Percentiles rank a stretch among this genome's conserved stretches.
phyloP scores from a whole-genome alignment of 2,329 filamentous ascomycete species.

The Chaetomiaceae sp. region DNA sequence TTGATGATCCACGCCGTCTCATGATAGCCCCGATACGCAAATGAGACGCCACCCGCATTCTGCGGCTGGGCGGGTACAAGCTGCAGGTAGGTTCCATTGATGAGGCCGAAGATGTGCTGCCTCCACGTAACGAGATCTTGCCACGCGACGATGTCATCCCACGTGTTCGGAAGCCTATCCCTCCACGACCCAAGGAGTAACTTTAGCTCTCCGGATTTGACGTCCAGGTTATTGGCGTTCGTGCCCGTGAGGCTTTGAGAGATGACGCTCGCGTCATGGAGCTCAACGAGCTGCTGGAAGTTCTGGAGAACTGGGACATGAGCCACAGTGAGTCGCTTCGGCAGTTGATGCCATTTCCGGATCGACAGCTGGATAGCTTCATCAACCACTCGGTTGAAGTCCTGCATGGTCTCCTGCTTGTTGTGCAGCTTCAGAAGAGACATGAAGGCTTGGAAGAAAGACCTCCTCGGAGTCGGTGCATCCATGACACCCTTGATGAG shows the following conservation, averaged over 20 bases:
- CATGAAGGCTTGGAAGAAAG: constrained; percentile 99
- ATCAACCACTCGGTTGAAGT: constrained; percentile 88
- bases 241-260: constrained; percentile 86
- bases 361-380: constrained; percentile 97
- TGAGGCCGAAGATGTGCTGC: constrained; percentile 96
- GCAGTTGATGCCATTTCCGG: constrained; percentile 98
- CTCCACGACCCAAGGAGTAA: constrained; percentile 91
- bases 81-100: constrained; percentile 88
- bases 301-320: constrained; percentile 94
- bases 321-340: constrained; percentile 85
- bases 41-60: constrained; percentile 84
- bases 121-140: constrained; percentile 99
- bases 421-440: constrained; percentile 89
- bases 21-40: constrained; percentile 94
- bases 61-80: constrained; percentile 75
- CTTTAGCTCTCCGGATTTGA: constrained; percentile 94
- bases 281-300: constrained; percentile 95
- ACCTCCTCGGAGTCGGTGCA: constrained; percentile 84
- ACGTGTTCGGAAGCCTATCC: constrained; percentile 91
- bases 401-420: constrained; percentile 71
- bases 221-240: constrained; percentile 78
- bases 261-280: constrained; percentile 96
- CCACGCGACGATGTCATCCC: constrained; percentile 99
- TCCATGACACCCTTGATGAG: constrained; percentile 98
- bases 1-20: constrained; percentile 99